Evolutionary conservation across 805 yeast species (phyloP), one percentile per base, ranked within the genome.

Genomic region (Ogataea saltuana): DNA sequence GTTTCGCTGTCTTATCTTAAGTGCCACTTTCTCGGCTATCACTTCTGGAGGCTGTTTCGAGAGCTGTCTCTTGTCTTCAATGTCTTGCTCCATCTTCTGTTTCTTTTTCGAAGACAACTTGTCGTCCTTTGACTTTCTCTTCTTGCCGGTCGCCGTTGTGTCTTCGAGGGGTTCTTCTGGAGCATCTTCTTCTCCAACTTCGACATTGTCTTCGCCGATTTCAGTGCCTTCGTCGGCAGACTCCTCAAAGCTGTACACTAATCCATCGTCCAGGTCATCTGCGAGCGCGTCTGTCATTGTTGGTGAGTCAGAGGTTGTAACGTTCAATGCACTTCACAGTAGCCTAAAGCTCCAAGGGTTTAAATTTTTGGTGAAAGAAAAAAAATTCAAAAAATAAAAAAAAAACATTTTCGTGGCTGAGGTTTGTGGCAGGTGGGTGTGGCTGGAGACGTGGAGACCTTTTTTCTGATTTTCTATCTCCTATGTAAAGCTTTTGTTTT

Each of bases 21-120:
- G 64, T 20, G 88, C 83, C 39, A 90, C 70, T 51, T 70, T 77
- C 51, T 88, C 95, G 1, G 83, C 78, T 31, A 90, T 76, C 10
- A 75, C 65, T 4, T 78, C 83, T 0, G 88, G 72, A 4, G 77
- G 70, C 51, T 76, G 74, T 13, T 56, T 56, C 1, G 93, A 77
- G 7, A 88, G 54, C 16, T 63, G 56, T 40, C 68, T 70, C 68
- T 85, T 88, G 49, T 74, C 74, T 17, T 75, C 70, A 8, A 74
- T 69, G 49, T 84, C 89, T 52, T 75, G 72, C 46, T 81, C 84
- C 77, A 83, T 76, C 60, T 82, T 85, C 42, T 75, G 68, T 53
- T 72, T 75, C 67, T 85, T 88, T 67, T 83, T 83, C 37, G 74
- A 75, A 33, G 75, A 75, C n/a, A 82, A 62, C 50, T 76, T 78